Conservation (phyloP, 2,329 filamentous ascomycete genomes). For the Helotiales sp. region DNA sequence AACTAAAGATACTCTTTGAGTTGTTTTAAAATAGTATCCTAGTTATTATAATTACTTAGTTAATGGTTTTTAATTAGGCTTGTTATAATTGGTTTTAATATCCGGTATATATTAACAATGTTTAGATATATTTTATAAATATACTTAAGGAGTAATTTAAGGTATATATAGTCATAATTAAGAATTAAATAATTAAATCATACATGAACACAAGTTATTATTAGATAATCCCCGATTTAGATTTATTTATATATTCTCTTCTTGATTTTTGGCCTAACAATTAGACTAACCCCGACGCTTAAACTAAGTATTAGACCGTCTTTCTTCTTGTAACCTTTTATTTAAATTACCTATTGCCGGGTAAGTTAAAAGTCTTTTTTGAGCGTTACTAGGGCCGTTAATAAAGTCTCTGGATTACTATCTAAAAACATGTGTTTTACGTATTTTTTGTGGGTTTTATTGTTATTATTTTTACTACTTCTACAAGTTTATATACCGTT, state of each 20-base stretch:
- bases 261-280: slow-evolving; percentile 19
- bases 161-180: slow-evolving; percentile 23
- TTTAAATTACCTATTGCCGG: neutral
- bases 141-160: slow-evolving; percentile 24
- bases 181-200: slow-evolving; percentile 22
- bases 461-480: neutral
- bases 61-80: neutral
- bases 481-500: neutral
- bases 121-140: slow-evolving; percentile 16
- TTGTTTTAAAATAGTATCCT: neutral
- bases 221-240: slow-evolving; percentile 15
- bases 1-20: neutral
- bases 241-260: slow-evolving; percentile 20
- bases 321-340: neutral
- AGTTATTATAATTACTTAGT: neutral
- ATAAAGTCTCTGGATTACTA: neutral
- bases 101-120: slow-evolving; percentile 17
- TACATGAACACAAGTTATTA: slow-evolving; percentile 21
- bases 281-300: neutral
- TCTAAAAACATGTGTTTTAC: neutral
- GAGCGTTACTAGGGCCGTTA: neutral
- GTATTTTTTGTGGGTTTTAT: neutral
- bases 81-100: slow-evolving; percentile 2
- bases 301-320: neutral
- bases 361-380: neutral